Evolutionary conservation across 345 rosid species (phyloP), one percentile per base, ranked within the genome.

Genomic region (Garcia nutans): DNA sequence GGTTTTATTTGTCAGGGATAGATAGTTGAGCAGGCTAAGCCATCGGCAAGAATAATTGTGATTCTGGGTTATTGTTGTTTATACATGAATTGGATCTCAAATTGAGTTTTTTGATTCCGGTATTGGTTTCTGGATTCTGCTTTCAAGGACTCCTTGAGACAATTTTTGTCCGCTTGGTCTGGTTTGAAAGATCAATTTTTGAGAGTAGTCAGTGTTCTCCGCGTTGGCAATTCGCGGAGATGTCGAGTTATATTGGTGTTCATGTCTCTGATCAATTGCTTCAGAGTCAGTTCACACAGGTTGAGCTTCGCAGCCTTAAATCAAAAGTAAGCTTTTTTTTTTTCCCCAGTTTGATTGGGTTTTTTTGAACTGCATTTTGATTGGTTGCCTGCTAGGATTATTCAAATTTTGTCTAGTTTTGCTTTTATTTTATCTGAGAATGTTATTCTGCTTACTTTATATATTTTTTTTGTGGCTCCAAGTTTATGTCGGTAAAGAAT

Each of bases 281-380:
- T 52, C 95, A 92, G 83, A 88, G 93, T 78, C 96, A 92, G 79
- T 92, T 92, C 81, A 91, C 93, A 1, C 97, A 95, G 84, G 92
- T 90, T 23, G 97, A 93, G 80, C 97, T 95, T 81, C 97, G 92
- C 20, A 84, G 92, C 84, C 97, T 95, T 71, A 83, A 85, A 66
- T 78, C 97, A 22, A 92, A 90, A 85, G 99, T 92, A 76, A 82
- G 93, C 65, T 71, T 19, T 9, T 56, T 65, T 78, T 16, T 5
- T 33, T 33, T 33, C 5, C 41, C 41, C 41, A 37, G 5, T 37
- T 37, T 37, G 41, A 37, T 28, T 28, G 6, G 41, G 41, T 37
- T 37, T 37, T 37, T 37, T 5, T 37, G 41, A 37, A 15, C 65
- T 55, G 13, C 45, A 1, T 47, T 16, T 72, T n/a, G 24, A 8